Conservation (phyloP, 2,329 filamentous ascomycete species). For the Aspergillus persii region DNA sequence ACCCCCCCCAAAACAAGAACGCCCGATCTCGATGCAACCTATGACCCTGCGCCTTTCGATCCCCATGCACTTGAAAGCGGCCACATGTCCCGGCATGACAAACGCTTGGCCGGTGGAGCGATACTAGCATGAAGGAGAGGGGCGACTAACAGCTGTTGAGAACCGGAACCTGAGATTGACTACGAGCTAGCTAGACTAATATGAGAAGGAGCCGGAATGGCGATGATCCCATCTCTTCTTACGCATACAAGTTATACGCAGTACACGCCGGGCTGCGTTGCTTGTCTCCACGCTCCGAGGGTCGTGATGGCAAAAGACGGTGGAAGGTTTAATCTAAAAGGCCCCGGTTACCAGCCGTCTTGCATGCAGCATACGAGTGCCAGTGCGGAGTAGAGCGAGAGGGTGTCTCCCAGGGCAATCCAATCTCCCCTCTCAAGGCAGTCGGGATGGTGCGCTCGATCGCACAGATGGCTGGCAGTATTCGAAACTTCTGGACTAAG, state of each 20-base stretch:
- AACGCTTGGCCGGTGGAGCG: slow-evolving; percentile 12
- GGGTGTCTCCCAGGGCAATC: too few relatives aligned
- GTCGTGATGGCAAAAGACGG: slow-evolving; percentile 1
- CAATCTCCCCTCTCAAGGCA: not conserved
- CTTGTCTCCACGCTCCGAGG: slow-evolving; percentile 6
- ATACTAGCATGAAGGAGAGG: slow-evolving; percentile 2
- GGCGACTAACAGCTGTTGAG: slow-evolving; percentile 1
- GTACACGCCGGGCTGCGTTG: slow-evolving; percentile 1
- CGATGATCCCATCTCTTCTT: not conserved
- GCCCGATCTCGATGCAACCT: slow-evolving; percentile 17
- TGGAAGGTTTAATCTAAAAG: slow-evolving; percentile 10
- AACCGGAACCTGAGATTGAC: not conserved
- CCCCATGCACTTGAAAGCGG: slow-evolving; percentile 23
- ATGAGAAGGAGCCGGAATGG: not conserved
- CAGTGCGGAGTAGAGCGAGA: slow-evolving; percentile 9
- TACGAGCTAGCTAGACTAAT: not conserved
- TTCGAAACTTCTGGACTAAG: not conserved
- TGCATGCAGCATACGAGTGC: slow-evolving; percentile 19
- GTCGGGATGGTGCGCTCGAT: not conserved
- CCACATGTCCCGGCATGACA: slow-evolving; percentile 24
- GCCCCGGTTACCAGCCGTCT: slow-evolving; percentile 14
- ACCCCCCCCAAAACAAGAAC: slow-evolving; percentile 5
- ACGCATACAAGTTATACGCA: too few relatives aligned
- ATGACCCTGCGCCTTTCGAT: slow-evolving; percentile 13
- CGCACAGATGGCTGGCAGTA: too few relatives aligned